These are phyloP conservation scores for Candida gorgasii DNA, from an alignment of 805 yeast species.

Conservation along the genomic window DNA sequence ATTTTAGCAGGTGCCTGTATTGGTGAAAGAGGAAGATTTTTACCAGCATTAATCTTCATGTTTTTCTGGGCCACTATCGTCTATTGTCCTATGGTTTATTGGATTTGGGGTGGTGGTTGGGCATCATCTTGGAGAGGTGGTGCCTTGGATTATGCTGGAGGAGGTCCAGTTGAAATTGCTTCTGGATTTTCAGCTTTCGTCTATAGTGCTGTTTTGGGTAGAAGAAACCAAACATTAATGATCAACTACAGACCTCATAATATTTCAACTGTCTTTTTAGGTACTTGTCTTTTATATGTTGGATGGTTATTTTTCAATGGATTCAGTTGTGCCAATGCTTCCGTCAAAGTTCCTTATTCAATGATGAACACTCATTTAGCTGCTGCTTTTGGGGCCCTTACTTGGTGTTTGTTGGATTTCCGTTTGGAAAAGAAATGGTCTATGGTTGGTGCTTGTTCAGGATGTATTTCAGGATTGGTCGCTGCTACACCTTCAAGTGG, in stretches of 20 bases:
- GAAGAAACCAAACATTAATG: constrained; percentile 72
- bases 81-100: constrained; percentile 91
- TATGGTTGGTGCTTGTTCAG: constrained; percentile 93
- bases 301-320: constrained; percentile 98
- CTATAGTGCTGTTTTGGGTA: constrained; percentile 76
- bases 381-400: constrained; percentile 86
- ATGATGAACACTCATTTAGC: constrained; percentile 88
- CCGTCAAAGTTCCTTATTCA: constrained; percentile 81
- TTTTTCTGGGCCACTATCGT: constrained; percentile 91
- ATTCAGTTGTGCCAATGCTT: constrained; percentile 81
- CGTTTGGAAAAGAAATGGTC: constrained; percentile 89
- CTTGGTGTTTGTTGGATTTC: constrained; percentile 91
- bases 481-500: constrained; percentile 98
- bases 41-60: constrained; percentile 79
- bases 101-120: constrained; percentile 99
- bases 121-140: constrained; percentile 77
- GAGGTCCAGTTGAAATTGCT: constrained; percentile 93
- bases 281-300: constrained; percentile 83
- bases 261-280: constrained; percentile 85
- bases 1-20: constrained; percentile 84
- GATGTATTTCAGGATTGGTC: constrained; percentile 91
- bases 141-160: constrained; percentile 95
- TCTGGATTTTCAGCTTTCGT: constrained; percentile 92
- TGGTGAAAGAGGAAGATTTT: constrained; percentile 88
- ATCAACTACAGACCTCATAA: constrained; percentile 94